phyloP scores from a whole-genome alignment of 768 basidiomycete species.

The Pleurotus salmoneostramineus region DNA sequence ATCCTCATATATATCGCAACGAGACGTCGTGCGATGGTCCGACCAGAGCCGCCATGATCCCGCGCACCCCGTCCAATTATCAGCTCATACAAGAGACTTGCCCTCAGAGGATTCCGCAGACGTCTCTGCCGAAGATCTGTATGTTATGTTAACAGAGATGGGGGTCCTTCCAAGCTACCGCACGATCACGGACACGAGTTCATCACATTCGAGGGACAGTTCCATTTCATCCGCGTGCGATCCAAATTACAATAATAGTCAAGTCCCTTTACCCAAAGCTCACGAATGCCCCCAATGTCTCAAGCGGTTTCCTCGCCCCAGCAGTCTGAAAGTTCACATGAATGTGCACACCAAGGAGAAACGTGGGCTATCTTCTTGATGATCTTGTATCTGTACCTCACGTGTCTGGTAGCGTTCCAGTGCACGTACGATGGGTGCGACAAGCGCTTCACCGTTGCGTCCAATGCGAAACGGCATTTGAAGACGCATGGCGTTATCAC shows the following conservation, averaged over 20 bases:
- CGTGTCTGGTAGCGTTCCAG: constrained; percentile 29
- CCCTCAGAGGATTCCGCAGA: too few relatives aligned
- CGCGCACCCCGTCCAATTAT: too few relatives aligned
- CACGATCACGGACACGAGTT: too few relatives aligned
- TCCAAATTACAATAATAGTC: background rate
- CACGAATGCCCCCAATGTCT: constrained; percentile 45
- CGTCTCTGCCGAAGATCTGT: too few relatives aligned
- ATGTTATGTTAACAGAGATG: too few relatives aligned
- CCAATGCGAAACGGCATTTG: constrained; percentile 77
- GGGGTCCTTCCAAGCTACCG: too few relatives aligned
- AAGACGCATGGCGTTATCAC: constrained; percentile 63
- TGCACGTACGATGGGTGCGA: constrained; percentile 62
- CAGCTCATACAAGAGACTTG: too few relatives aligned
- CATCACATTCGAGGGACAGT: background rate
- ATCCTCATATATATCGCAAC: too few relatives aligned
- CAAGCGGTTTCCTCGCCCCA: constrained; percentile 54
- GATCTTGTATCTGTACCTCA: background rate
- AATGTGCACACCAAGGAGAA: constrained; percentile 49
- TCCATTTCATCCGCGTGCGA: background rate
- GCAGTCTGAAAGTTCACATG: constrained; percentile 56
- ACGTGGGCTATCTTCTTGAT: constrained; percentile 29
- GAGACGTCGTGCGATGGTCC: too few relatives aligned
- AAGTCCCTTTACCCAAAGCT: constrained; percentile 35
- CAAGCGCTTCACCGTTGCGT: constrained; percentile 74
- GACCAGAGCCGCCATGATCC: too few relatives aligned